Base-by-base conservation (phyloP, 2,329 filamentous ascomycete genomes). In the Geosmithia flava region DNA sequence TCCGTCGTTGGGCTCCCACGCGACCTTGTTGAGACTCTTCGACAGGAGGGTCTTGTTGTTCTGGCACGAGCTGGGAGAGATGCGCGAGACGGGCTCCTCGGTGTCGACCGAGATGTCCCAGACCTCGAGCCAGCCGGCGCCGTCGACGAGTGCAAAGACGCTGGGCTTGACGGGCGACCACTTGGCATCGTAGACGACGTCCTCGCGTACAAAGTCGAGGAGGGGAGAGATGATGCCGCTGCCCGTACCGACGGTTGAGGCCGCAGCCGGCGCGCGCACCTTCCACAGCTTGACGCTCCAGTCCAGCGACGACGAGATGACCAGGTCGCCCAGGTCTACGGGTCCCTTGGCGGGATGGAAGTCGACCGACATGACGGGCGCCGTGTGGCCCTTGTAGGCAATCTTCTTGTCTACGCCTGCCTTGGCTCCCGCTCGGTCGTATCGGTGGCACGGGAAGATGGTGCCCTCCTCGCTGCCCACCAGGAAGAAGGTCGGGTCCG, bases 211-310 rank as follows among this genome's bases (percentile, higher is more conserved):
- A 59, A 98, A 88, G 53, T 97, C 89, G 13, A 97, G 75, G 23
- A 98, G 72, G 0, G 93, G 93, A 2, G 76, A 66, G 29, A 91
- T 81, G 33, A 67, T 63, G 42, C 71, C 68, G 53, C 77, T 72
- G 55, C 71, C 55, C 20, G 68, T 65, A 13, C 69, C 73, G 23
- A 74, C 72, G 0, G 83, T 83, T 16, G 79, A 80, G 4, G 80
- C 83, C 2, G 84, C 83, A 0, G 85, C 84, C 1, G 87, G 86
- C 1, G 87, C 83, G 41, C 89, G 85, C 15, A 95, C 85, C 65
- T 93, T 93, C 93, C 93, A 98, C 16, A 98, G 72, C 68, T 95
- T 96, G 56, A 96, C 89, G 56, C 85, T 94, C 93, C 93, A 98
- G 69, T 98, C 93, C 7, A 98, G 74, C 42, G 86, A 91, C 3